These are phyloP conservation scores for Neurospora terricola DNA, from an alignment of 495 filamentous ascomycete species.

Conservation along the genomic window DNA sequence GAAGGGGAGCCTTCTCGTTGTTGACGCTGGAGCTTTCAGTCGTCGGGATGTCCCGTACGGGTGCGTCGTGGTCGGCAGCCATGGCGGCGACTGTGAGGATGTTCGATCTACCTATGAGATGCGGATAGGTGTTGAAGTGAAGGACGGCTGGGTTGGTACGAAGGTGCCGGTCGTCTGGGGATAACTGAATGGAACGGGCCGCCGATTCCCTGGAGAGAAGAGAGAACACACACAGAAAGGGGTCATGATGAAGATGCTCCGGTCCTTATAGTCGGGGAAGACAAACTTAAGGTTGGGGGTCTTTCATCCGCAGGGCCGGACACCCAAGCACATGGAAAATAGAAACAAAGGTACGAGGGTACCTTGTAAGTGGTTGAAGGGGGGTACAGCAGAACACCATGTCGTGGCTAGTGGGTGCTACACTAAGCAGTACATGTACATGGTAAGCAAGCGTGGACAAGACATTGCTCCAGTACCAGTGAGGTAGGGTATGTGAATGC, in stretches of 20 bases:
- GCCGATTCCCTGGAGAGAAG: not conserved
- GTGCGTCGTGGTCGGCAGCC: conserved; percentile 17
- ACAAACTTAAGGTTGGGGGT: not conserved
- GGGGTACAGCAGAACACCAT: not conserved
- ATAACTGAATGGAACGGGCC: not conserved
- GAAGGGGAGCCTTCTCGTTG: conserved; percentile 16
- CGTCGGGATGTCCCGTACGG: conserved; percentile 13
- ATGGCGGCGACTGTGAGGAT: conserved; percentile 3
- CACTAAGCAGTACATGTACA: not conserved
- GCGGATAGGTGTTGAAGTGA: not conserved
- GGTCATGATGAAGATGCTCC: not conserved
- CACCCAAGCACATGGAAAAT: not conserved
- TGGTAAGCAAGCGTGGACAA: not conserved
- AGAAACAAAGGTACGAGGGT: not conserved
- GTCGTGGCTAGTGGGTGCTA: not conserved
- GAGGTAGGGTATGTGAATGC: not conserved
- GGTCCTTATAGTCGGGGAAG: not conserved
- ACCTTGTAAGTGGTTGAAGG: not conserved
- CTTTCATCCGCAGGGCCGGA: not conserved
- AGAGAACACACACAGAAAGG: not conserved
- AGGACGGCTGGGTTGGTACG: not conserved
- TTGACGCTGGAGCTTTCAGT: conserved; percentile 21
- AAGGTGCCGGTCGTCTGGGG: not conserved
- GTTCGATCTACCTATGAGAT: not conserved
- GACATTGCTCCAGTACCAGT: not conserved